Evolutionary conservation across 257 asterid genomes (phyloP), one percentile per base, ranked within the genome.

Genomic region (Gentiana straminea): DNA sequence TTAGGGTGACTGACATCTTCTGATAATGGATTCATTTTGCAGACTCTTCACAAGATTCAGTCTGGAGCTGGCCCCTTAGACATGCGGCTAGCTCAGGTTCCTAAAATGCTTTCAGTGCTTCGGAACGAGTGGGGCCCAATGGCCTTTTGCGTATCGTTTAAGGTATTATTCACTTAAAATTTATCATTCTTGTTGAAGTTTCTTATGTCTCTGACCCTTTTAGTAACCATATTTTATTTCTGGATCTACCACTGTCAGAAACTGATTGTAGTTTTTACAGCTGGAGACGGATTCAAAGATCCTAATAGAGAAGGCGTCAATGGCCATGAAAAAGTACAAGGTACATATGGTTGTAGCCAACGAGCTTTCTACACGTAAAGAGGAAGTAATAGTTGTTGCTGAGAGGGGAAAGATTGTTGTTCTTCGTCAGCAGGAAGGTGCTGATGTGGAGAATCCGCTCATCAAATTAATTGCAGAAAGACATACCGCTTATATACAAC

Each of bases 321-420:
- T 52, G 81, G 98, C 97, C 24, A 92, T 92, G 33, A 70, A 62
- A 51, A 88, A 73, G 81, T 78, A 88, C 65, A 58, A 81, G 38
- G 81, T 92, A 84, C 85, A 92, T 65, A 73, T 89, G 94, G 97
- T 92, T 46, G 80, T 92, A 7, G 97, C 99, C n/a, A 92, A 92
- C 45, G 95, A 92, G 81, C 95, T 92, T 58, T 69, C 75, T 51
- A 88, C 94, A 13, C 93, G 97, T 24, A 85, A 88, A 69, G 95
- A 92, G 64, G 95, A 88, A 74, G 97, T 92, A 60, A 64, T 71
- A 8, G 94, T 88, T 11, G 94, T 92, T 55, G 52, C 88, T 3
- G 70, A 62, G 64, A 64, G 59, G 59, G 94, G 78, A 63, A 73
- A 79, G 49, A 64, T 70, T 39, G 71, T 67, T 2, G 95, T 91